These are phyloP conservation scores for Hypoxylon perforatum DNA, from an alignment of 495 filamentous ascomycete genomes.

Conservation along the genomic window DNA sequence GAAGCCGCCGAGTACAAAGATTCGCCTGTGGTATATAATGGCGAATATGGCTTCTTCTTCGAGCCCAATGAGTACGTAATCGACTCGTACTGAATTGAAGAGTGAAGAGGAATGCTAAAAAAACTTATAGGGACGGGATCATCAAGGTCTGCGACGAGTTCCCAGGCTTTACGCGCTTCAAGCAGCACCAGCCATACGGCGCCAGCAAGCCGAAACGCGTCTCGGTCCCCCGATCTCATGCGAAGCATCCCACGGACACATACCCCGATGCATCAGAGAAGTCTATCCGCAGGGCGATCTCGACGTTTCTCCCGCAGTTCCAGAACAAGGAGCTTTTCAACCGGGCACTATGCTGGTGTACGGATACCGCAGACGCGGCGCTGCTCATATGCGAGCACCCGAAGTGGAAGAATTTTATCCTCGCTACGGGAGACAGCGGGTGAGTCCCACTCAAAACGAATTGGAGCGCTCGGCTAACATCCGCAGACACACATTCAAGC, in stretches of 20 bases:
- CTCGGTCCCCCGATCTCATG: constrained; percentile 42
- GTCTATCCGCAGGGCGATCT: constrained; percentile 55
- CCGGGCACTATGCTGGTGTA: constrained; percentile 67
- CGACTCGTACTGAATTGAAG: constrained; percentile 43
- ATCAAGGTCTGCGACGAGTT: constrained; percentile 46
- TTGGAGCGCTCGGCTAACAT: not conserved
- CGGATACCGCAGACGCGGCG: constrained; percentile 62
- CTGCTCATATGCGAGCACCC: constrained; percentile 44
- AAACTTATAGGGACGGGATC: constrained; percentile 21
- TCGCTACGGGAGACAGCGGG: constrained; percentile 44
- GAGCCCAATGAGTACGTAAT: constrained; percentile 62
- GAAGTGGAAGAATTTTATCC: constrained; percentile 43
- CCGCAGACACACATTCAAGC: constrained; percentile 39
- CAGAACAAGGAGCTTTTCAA: constrained; percentile 59
- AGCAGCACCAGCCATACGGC: constrained; percentile 61
- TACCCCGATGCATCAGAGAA: constrained; percentile 60
- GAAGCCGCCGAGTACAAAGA: constrained; percentile 61
- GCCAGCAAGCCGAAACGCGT: constrained; percentile 62
- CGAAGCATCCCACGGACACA: constrained; percentile 48
- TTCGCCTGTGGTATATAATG: constrained; percentile 63
- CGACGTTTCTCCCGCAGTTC: constrained; percentile 60
- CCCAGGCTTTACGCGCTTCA: constrained; percentile 42
- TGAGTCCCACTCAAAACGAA: constrained; percentile 2
- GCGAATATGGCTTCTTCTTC: constrained; percentile 69
- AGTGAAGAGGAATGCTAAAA: constrained; percentile 42